Evolutionary conservation across 2,329 filamentous ascomycete genomes (phyloP), one percentile per base, ranked within the genome.

Genomic region (Cladosporium sp.): DNA sequence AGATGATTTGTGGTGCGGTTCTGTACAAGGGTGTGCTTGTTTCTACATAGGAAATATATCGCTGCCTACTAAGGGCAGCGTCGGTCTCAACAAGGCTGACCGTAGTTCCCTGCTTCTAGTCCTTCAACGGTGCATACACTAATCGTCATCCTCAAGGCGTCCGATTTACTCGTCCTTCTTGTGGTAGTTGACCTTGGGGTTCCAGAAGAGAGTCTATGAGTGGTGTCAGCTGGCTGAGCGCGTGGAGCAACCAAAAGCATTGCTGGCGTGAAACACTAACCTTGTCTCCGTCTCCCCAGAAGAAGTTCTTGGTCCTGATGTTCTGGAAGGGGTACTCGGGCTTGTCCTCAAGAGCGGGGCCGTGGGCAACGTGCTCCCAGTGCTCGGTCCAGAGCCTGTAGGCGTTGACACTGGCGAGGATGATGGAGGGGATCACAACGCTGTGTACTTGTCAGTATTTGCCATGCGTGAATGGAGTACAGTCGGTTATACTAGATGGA

Each of bases 251-350:
- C 23, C 2, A 46, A 8, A 23, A 46, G 3, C 1, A 8, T 16
- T 21, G 29, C 55, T 37, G 33, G 5, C 21, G 29, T 33, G 35
- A 40, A 21, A 16, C 16, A 76, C 84, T 75, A 71, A 92, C 91
- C 91, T 98, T 95, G 84, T 99, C 95, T 78, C 95, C 95, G 78
- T 98, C 85, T 72, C 94, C 93, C 91, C 91, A 99, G 77, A 88
- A 89, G 86, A 82, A 99, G 88, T 97, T 97, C 89, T 95, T 97
- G 80, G 88, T 87, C 79, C 95, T 91, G 80, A 99, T 91, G 86
- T 99, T 99, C 88, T 96, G 92, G 88, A 96, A 99, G 67, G 93
- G 84, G 83, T 98, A 99, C 85, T 98, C 92, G 75, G 86, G 82
- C 77, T 91, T 90, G 84, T 99, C 95, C 85, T 96, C 92, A 73